These are phyloP conservation scores for Talinum fruticosum DNA, from an alignment of 148 eudicot species.

Conservation along the genomic window DNA sequence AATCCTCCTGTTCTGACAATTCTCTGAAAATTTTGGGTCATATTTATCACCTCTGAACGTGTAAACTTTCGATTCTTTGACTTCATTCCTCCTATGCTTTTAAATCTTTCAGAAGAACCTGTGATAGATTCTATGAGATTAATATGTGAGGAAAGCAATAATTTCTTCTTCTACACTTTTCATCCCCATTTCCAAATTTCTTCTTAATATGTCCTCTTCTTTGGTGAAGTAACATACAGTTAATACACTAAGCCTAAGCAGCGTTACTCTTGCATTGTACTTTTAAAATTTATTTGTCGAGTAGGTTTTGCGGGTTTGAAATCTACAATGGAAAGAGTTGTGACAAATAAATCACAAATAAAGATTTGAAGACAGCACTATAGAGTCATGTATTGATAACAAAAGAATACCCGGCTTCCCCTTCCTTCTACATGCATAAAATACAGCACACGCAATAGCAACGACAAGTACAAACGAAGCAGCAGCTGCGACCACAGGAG, in stretches of 20 bases:
- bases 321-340: too few species aligned
- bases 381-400: too few species aligned
- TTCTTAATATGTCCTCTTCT: too few species aligned
- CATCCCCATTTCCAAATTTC: too few species aligned
- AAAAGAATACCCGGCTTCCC: neutral
- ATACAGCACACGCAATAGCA: neutral
- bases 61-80: neutral
- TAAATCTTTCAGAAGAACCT: neutral
- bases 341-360: too few species aligned
- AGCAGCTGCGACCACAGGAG: neutral
- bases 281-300: too few species aligned
- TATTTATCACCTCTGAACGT: neutral
- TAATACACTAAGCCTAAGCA: too few species aligned
- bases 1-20: slow-evolving; percentile 17
- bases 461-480: neutral
- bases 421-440: neutral
- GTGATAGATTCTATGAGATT: too few species aligned
- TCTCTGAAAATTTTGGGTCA: slow-evolving; percentile 19
- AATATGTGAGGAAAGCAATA: neutral
- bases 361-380: neutral
- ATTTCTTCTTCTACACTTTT: too few species aligned
- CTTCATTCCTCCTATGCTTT: neutral
- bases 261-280: neutral
- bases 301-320: too few species aligned
- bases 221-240: too few species aligned